These are phyloP conservation scores for Kurtzmaniella natalensis DNA, from an alignment of 1,139 yeast genomes.

Conservation along the genomic window DNA sequence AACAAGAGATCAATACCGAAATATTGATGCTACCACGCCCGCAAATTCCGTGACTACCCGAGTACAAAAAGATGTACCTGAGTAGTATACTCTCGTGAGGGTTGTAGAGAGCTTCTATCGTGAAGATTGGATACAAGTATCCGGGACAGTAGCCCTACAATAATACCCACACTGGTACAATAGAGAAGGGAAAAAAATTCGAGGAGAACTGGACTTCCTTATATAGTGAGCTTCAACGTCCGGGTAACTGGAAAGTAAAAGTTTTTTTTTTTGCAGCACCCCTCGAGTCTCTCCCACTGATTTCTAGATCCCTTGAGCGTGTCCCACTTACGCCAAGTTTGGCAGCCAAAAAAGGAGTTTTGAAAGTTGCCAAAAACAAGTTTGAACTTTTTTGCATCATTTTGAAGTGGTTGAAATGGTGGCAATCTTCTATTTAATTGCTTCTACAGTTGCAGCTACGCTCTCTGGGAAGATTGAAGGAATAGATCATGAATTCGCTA, in stretches of 20 bases:
- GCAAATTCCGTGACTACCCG: constrained; percentile 41
- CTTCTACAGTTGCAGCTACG: background rate
- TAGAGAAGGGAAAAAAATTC: no score
- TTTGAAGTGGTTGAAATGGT: no score
- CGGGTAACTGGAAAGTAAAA: no score
- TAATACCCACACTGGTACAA: constrained; percentile 52
- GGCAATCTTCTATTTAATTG: no score
- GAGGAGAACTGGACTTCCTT: no score
- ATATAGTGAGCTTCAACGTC: no score
- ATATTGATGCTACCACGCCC: constrained; percentile 30
- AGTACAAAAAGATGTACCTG: constrained; percentile 11
- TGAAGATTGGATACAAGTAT: constrained; percentile 20
- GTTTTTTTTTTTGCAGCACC: no score
- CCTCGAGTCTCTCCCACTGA: no score
- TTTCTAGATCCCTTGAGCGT: no score
- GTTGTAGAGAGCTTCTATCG: constrained; percentile 52
- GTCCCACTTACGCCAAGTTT: background rate
- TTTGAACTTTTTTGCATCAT: no score
- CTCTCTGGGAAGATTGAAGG: background rate
- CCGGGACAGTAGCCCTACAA: constrained; percentile 45
- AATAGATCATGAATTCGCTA: background rate
- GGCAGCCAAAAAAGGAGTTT: no score
- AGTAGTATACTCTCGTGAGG: constrained; percentile 46
- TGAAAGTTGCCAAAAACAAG: no score
- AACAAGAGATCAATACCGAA: constrained; percentile 16